Conservation (phyloP, 768 basidiomycete species). For the Hericium alpestre region DNA sequence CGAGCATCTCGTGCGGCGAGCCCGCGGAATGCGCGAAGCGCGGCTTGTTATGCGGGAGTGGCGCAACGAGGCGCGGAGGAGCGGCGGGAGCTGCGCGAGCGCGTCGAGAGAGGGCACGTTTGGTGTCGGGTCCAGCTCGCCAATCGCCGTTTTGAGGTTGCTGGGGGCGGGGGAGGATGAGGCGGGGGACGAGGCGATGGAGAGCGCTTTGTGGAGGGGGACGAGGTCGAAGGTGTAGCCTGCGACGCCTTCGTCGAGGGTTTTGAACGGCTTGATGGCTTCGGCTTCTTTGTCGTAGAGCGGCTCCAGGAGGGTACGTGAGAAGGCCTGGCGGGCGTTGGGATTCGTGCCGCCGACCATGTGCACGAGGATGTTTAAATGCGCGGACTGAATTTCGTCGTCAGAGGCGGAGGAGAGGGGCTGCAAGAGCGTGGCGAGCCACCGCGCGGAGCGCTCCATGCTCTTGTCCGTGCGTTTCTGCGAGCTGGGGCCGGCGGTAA, state of each 20-base stretch:
- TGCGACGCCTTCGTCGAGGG: slow-evolving; percentile 55
- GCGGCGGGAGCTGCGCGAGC: slow-evolving; percentile 19
- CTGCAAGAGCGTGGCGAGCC: slow-evolving; percentile 49
- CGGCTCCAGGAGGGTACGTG: slow-evolving; percentile 43
- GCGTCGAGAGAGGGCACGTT: slow-evolving; percentile 1
- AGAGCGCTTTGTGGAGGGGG: slow-evolving; percentile 30
- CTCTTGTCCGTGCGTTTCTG: slow-evolving; percentile 73
- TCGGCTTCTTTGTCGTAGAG: slow-evolving; percentile 47
- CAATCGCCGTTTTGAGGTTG: not conserved
- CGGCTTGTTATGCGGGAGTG: slow-evolving; percentile 45
- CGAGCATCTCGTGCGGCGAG: slow-evolving; percentile 70
- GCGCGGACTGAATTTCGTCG: slow-evolving; percentile 7
- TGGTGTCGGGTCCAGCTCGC: not conserved
- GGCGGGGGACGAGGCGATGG: not conserved
- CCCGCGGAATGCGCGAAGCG: slow-evolving; percentile 44
- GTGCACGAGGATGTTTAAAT: slow-evolving; percentile 50
- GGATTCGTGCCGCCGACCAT: slow-evolving; percentile 52
- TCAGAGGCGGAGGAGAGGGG: slow-evolving; percentile 11
- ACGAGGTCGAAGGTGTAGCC: slow-evolving; percentile 69
- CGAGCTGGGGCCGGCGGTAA: slow-evolving; percentile 53
- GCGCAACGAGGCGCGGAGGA: slow-evolving; percentile 52
- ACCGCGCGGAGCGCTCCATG: slow-evolving; percentile 55
- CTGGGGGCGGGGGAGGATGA: not conserved
- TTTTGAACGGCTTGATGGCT: slow-evolving; percentile 36
- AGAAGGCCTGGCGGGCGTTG: slow-evolving; percentile 55